Percentiles rank a stretch among this genome's conserved stretches.
Evolutionary conservation across 202 grass and related monocot genomes (phyloP).

Genomic region (Dendrocalamus latiflorus): DNA sequence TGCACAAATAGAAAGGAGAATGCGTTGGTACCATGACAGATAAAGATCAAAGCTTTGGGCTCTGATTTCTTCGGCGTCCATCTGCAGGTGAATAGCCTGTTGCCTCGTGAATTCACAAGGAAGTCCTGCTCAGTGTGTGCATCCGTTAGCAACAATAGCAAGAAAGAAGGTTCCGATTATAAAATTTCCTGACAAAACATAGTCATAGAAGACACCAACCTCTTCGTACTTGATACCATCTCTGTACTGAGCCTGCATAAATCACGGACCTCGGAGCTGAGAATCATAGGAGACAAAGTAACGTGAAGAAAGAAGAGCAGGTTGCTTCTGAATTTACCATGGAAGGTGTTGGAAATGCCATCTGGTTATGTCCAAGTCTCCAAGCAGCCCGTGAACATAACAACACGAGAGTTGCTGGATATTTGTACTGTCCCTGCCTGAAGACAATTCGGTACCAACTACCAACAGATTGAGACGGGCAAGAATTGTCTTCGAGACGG

Average conservation of each 20-base stretch:
- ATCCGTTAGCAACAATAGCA: not conserved
- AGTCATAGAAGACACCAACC: constrained; percentile 12
- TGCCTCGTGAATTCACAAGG: constrained; percentile 41
- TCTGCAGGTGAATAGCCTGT: constrained; percentile 49
- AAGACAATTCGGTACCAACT: not conserved
- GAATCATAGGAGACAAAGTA: not conserved
- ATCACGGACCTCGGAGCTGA: not conserved
- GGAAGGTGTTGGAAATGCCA: not conserved
- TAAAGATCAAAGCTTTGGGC: constrained; percentile 52
- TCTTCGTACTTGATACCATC: constrained; percentile 49
- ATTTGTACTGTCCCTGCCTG: not conserved
- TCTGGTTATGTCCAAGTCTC: not conserved
- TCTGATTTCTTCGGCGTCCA: constrained; percentile 41
- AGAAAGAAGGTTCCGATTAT: not conserved
- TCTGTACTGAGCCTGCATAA: constrained; percentile 9
- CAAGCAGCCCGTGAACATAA: not conserved
- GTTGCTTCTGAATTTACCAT: constrained; percentile 35
- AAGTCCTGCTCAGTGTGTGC: constrained; percentile 31
- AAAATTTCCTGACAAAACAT: not conserved
- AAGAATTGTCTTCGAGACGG: not conserved
- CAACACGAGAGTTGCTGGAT: not conserved
- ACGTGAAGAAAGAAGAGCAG: not conserved
- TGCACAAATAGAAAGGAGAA: not conserved
- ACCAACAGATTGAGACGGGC: not conserved
- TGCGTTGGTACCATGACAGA: constrained; percentile 43